A percentile compares a stretch with the other conserved stretches of the same genome.
Evolutionary conservation across 2,329 filamentous ascomycete genomes (phyloP).

Genomic region (Ploettnerulaceae sp.): DNA sequence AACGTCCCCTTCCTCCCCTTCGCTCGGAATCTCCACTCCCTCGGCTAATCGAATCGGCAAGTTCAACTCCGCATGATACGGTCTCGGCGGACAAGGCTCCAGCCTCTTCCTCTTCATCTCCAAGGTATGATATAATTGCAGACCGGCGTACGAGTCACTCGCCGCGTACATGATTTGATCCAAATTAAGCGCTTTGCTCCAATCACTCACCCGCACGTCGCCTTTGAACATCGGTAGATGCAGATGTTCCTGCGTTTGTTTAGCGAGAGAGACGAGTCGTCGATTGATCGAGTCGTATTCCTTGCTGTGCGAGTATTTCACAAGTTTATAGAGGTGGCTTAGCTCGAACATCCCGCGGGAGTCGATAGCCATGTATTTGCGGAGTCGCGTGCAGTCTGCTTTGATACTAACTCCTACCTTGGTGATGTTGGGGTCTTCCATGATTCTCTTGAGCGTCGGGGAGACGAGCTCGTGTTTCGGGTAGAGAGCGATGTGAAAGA

Average conservation of each 20-base stretch:
- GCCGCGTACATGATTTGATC: conserved; percentile 71
- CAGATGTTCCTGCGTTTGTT: conserved; percentile 66
- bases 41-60: conserved; percentile 55
- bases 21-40: conserved; percentile 32
- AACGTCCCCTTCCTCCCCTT: conserved; percentile 29
- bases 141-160: conserved; percentile 75
- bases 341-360: conserved; percentile 70
- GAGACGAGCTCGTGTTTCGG: conserved; percentile 56
- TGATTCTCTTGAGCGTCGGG: conserved; percentile 63
- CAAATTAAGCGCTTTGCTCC: conserved; percentile 58
- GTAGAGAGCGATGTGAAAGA: conserved; percentile 76
- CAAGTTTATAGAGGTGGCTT: conserved; percentile 73
- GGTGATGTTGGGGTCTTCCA: conserved; percentile 63
- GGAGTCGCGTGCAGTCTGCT: conserved; percentile 64
- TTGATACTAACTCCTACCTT: conserved; percentile 76
- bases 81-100: conserved; percentile 65
- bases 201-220: conserved; percentile 66
- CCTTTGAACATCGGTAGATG: conserved; percentile 69
- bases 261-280: conserved; percentile 58
- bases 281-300: conserved; percentile 59
- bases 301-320: conserved; percentile 56
- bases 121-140: conserved; percentile 67
- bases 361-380: conserved; percentile 59
- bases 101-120: conserved; percentile 63
- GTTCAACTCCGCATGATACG: conserved; percentile 62